These are phyloP conservation scores for Capsicum chinense DNA, from an alignment of 257 asterid genomes.

Conservation along the genomic window DNA sequence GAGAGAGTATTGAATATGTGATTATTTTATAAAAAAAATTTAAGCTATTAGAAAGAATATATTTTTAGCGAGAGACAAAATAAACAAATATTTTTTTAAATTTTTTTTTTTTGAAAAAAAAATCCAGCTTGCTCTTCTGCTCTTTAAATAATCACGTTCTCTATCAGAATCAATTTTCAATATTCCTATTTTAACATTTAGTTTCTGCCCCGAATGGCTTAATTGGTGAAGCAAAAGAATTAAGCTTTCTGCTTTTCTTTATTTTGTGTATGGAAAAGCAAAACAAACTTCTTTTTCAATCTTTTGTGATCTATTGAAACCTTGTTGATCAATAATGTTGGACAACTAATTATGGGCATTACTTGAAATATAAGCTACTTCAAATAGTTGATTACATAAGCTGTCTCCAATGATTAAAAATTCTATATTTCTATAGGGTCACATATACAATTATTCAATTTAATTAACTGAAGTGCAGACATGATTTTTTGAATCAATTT, in stretches of 20 bases:
- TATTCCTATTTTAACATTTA: background rate
- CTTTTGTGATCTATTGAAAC: background rate
- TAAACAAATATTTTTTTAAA: too few relatives aligned
- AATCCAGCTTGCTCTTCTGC: background rate
- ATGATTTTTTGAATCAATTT: background rate
- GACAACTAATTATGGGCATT: constrained; percentile 28
- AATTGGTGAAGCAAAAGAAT: background rate
- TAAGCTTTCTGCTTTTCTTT: background rate
- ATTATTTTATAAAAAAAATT: too few relatives aligned
- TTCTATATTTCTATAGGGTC: background rate
- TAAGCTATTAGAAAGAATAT: too few relatives aligned
- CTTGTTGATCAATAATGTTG: constrained; percentile 10
- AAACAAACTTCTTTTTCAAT: constrained; percentile 23
- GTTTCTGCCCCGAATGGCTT: background rate
- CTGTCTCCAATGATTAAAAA: constrained; percentile 29
- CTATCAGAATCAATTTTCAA: background rate
- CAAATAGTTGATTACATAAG: background rate
- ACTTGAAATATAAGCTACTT: constrained; percentile 32
- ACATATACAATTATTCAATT: constrained; percentile 10
- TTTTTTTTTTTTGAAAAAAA: too few relatives aligned
- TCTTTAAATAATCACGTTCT: background rate
- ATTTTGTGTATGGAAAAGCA: constrained; percentile 15
- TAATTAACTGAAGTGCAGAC: background rate
- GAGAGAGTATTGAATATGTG: too few relatives aligned
- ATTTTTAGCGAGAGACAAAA: too few relatives aligned